Percentiles rank a stretch among this genome's conserved stretches.
phyloP scores from a whole-genome alignment of 2,329 filamentous ascomycete species.

The Phoma sp. region DNA sequence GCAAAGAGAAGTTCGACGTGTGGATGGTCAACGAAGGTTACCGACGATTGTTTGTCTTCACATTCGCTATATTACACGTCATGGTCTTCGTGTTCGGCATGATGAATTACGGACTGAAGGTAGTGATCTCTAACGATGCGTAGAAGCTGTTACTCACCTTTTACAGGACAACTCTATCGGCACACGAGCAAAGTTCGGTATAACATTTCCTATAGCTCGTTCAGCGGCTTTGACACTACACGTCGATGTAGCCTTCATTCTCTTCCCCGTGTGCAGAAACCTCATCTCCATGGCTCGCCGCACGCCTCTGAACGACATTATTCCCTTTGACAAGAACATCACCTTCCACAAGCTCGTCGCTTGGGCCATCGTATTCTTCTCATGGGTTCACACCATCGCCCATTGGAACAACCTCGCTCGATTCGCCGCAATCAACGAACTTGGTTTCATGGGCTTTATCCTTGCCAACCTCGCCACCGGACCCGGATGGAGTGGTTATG shows the following conservation, averaged over 20 bases:
- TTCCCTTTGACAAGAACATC: conserved; percentile 90
- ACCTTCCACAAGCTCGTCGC: conserved; percentile 85
- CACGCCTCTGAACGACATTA: conserved; percentile 83
- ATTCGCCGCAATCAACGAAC: conserved; percentile 75
- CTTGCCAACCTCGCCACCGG: conserved; percentile 79
- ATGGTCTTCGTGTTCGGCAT: conserved; percentile 83
- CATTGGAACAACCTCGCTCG: conserved; percentile 89
- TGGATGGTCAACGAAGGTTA: conserved; percentile 94
- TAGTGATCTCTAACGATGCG: conserved; percentile 25
- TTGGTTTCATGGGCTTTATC: conserved; percentile 80
- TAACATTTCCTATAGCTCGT: conserved; percentile 79
- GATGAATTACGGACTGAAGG: conserved; percentile 79
- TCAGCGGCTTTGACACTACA: conserved; percentile 79
- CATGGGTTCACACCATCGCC: conserved; percentile 84
- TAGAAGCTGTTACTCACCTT: conserved; percentile 13
- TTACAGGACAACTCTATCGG: conserved; percentile 67
- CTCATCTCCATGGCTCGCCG: conserved; percentile 82
- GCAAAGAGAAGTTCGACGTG: conserved; percentile 76
- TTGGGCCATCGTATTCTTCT: conserved; percentile 89
- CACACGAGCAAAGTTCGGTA: conserved; percentile 73
- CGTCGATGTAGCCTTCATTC: conserved; percentile 79
- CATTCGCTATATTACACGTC: conserved; percentile 75
- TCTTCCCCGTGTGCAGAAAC: conserved; percentile 84
- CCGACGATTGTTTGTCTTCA: conserved; percentile 79
- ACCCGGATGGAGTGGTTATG: conserved; percentile 84